Base-by-base conservation (phyloP, 306 rosid genomes). In the Psophocarpus tetragonolobus region DNA sequence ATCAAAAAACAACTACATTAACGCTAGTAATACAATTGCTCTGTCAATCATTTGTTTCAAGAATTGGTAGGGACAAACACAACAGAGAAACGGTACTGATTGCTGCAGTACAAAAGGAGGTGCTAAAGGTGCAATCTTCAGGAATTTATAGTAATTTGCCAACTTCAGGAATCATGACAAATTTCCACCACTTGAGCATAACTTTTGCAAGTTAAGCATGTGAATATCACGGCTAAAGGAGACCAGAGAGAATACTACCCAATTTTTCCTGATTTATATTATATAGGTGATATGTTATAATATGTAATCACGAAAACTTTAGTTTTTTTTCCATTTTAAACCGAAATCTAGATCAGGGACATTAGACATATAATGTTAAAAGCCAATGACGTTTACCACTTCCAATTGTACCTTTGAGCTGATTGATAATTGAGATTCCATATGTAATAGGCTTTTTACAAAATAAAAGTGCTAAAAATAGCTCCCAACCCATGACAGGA, bases 21-120 rank as follows among this genome's bases (percentile, higher is more conserved):
- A 56, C 0, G 8, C 45, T 66, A 73, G 12, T 50, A 78, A 60
- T 8, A 5, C 24, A 9, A 69, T 45, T 36, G 56, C 27, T 39
- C 38, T 15, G 14, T 30, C 9, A 41, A 71, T 44, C 20, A 48
- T 23, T 48, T 48, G 24, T 48, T 48, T 17, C 11, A 17, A 7
- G 56, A 23, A 48, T 48, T 24, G n/a, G n/a, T n/a, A n/a, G n/a
- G n/a, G n/a, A n/a, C n/a, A n/a, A n/a, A n/a, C n/a, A n/a, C n/a
- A n/a, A n/a, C n/a, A n/a, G n/a, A n/a, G n/a, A n/a, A n/a, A n/a
- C n/a, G n/a, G n/a, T n/a, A n/a, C n/a, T 91, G 81, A 90, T 96
- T n/a, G 92, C 99, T 26, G 93, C 23, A 91, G 97, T 39, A 87
- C 93, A 1, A 92, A 96, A 86, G 97, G 99, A 64, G 99, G 98